Conservation (phyloP, 148 eudicot genomes). For the Rhododendron ovatum region DNA sequence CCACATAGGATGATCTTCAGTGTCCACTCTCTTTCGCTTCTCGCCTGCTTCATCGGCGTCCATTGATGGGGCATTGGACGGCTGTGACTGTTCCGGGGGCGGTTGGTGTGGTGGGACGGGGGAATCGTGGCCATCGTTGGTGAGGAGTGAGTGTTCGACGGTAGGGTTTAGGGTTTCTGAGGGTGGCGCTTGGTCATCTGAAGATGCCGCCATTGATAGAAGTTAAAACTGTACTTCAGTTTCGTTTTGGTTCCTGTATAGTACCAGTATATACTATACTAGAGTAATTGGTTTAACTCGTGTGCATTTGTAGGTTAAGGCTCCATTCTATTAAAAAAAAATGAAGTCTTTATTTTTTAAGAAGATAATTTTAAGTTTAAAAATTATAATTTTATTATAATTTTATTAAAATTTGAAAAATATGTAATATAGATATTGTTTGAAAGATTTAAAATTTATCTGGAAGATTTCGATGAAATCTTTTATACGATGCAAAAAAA, state of each 20-base stretch:
- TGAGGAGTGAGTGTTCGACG: neutral
- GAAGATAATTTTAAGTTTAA: too few relatives aligned
- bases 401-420: too few relatives aligned
- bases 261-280: too few relatives aligned
- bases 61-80: conserved; percentile 4
- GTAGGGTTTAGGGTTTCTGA: conserved; percentile 45
- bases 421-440: too few relatives aligned
- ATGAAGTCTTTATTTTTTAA: too few relatives aligned
- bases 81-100: neutral
- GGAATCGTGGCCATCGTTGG: conserved; percentile 14
- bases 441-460: too few relatives aligned
- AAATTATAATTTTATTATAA: too few relatives aligned
- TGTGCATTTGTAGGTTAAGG: too few relatives aligned
- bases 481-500: too few relatives aligned
- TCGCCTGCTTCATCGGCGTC: conserved; percentile 21
- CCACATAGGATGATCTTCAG: conserved; percentile 51
- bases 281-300: neutral
- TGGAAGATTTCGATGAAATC: too few relatives aligned
- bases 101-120: conserved; percentile 14
- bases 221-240: neutral
- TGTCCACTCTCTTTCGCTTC: conserved; percentile 62
- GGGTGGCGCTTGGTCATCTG: conserved; percentile 13
- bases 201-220: conserved; percentile 10
- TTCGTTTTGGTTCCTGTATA: neutral
- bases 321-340: too few relatives aligned